phyloP scores from a whole-genome alignment of 306 rosid genomes.

The Arachis hypogaea region DNA sequence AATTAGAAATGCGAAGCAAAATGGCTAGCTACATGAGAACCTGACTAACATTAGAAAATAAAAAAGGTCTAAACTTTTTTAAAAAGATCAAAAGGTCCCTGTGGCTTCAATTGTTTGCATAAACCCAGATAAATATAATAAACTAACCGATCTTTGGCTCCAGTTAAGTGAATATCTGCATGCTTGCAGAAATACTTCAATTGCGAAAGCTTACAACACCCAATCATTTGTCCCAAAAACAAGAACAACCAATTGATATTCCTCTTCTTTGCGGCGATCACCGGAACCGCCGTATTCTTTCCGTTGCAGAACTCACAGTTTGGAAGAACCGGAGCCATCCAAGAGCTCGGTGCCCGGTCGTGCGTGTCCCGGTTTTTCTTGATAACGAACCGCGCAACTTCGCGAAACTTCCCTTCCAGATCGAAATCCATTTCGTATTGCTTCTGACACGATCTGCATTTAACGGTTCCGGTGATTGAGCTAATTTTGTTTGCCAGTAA shows the following conservation, averaged over 20 bases:
- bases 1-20: too few species aligned
- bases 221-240: slow-evolving; percentile 60
- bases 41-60: too few species aligned
- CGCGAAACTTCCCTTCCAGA: slow-evolving; percentile 10
- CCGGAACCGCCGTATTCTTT: slow-evolving; percentile 40
- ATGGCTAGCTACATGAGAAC: too few species aligned
- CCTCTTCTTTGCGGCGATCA: slow-evolving; percentile 16
- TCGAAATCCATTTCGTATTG: slow-evolving; percentile 29
- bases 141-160: slow-evolving; percentile 55
- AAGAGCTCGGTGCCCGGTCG: slow-evolving; percentile 43
- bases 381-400: slow-evolving; percentile 17
- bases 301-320: slow-evolving; percentile 39
- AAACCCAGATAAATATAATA: slow-evolving; percentile 46
- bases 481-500: slow-evolving; percentile 4
- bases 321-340: slow-evolving; percentile 43
- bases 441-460: slow-evolving; percentile 41
- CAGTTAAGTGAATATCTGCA: slow-evolving; percentile 40
- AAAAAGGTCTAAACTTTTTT: too few species aligned
- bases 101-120: slow-evolving; percentile 52
- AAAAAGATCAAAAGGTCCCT: slow-evolving; percentile 38
- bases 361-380: background rate
- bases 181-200: slow-evolving; percentile 57
- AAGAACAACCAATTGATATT: slow-evolving; percentile 58
- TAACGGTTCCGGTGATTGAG: slow-evolving; percentile 37
- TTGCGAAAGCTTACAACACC: slow-evolving; percentile 41